These are phyloP conservation scores for Periconia sp. DNA, from an alignment of 2,329 filamentous ascomycete species.

Conservation along the genomic window DNA sequence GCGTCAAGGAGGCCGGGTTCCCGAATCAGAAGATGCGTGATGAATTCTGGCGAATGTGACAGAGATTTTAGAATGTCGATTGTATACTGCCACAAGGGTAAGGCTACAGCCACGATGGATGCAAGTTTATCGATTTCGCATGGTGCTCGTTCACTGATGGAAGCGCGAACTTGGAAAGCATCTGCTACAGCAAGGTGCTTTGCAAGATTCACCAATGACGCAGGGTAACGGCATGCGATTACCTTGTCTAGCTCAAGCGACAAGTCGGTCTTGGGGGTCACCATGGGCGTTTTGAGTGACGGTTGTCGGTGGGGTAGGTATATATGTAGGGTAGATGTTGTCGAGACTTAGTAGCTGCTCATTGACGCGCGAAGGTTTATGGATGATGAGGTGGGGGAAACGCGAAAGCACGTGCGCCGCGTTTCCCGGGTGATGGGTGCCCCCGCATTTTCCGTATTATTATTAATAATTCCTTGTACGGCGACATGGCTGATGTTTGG, in stretches of 20 bases:
- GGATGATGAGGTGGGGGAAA: slow-evolving; percentile 14
- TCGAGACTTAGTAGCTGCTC: slow-evolving; percentile 6
- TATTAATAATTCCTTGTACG: not conserved
- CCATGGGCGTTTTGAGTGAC: slow-evolving; percentile 12
- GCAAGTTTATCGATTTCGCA: slow-evolving; percentile 52
- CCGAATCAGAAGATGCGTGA: slow-evolving; percentile 29
- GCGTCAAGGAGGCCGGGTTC: slow-evolving; percentile 35
- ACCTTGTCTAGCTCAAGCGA: slow-evolving; percentile 50
- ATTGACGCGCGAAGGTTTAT: slow-evolving; percentile 13
- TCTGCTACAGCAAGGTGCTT: slow-evolving; percentile 37
- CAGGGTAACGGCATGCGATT: slow-evolving; percentile 53
- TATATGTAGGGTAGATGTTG: slow-evolving; percentile 3
- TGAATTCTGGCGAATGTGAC: slow-evolving; percentile 34
- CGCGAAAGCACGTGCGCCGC: not conserved
- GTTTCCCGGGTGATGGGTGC: not conserved
- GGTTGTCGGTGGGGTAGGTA: not conserved
- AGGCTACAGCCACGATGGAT: slow-evolving; percentile 48
- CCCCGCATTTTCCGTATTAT: slow-evolving; percentile 10
- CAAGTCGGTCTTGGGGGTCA: slow-evolving; percentile 24
- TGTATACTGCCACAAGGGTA: slow-evolving; percentile 55
- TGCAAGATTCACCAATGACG: slow-evolving; percentile 48
- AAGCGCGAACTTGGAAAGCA: slow-evolving; percentile 43
- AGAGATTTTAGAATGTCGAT: slow-evolving; percentile 54
- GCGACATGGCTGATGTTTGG: no score
- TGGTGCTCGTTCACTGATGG: slow-evolving; percentile 49